Percentiles rank a stretch among this genome's conserved stretches.
phyloP scores from a whole-genome alignment of 306 rosid species.

The Betula pendula region DNA sequence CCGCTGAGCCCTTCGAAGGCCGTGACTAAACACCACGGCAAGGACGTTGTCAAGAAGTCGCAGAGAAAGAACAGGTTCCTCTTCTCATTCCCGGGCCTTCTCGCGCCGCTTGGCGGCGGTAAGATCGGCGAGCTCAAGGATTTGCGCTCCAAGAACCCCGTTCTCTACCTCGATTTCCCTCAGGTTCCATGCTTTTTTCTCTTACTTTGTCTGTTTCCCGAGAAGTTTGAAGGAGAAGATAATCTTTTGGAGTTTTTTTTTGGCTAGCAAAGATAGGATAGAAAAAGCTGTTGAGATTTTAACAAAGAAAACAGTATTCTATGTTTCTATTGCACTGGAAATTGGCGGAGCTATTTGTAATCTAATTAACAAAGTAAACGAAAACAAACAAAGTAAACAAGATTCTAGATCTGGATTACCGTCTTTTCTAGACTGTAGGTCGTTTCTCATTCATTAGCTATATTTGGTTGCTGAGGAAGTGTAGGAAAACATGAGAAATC shows the following conservation, averaged over 20 bases:
- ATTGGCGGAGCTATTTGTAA: background rate
- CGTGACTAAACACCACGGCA: conserved; percentile 76
- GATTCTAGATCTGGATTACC: background rate
- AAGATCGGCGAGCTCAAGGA: conserved; percentile 94
- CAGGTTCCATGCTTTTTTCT: conserved; percentile 42
- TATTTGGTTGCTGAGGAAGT: background rate
- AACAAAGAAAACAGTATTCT: background rate
- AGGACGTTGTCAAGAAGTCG: conserved; percentile 81
- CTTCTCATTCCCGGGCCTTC: conserved; percentile 78
- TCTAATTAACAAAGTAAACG: background rate
- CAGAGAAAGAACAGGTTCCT: conserved; percentile 78
- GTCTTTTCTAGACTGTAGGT: background rate
- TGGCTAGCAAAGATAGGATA: no score
- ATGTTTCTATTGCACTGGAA: background rate
- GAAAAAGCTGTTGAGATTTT: background rate
- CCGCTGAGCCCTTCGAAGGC: conserved; percentile 59
- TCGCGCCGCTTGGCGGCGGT: conserved; percentile 75
- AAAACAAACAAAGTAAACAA: background rate
- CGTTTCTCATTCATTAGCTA: background rate
- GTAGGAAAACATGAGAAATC: background rate
- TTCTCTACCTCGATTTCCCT: conserved; percentile 84
- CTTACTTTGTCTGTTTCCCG: background rate
- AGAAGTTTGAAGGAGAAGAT: background rate
- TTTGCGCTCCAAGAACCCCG: conserved; percentile 75
- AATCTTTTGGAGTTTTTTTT: background rate